Base-by-base conservation (phyloP, 2,329 filamentous ascomycete genomes). In the Colletotrichum siamense region DNA sequence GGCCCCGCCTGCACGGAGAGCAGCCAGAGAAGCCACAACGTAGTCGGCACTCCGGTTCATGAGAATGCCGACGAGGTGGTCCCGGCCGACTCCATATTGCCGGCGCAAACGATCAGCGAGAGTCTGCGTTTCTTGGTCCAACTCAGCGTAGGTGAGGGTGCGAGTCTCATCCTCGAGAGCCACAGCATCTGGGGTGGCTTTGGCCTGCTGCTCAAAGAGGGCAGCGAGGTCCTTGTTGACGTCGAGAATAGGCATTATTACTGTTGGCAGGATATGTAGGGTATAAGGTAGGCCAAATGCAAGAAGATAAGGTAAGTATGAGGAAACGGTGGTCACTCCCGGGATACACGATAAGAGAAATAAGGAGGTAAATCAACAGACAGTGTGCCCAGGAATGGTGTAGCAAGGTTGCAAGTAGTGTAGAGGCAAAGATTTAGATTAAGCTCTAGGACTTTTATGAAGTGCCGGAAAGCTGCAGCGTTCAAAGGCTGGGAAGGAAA, bases 31-130 rank as follows among this genome's bases (percentile, higher is more conserved):
- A 18, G 94, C 92, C 83, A 96, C 92, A 77, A 96, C 93, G 84
- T 96, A 95, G 84, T 95, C 91, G 65, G 94, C 94, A 82, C 94
- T 95, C 71, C 94, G 92, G 72, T 92, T 93, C 81, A 96, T 89
- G 69, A 96, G 89, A 57, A 96, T 92, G 69, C 95, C 95, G 36
- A 96, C 94, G 22, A 95, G 89, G 79, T 89, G 90, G 83, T 96
- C 94, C 75, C 94, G 92, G 73, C 91, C 90, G 71, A 96, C 94
- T 59, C 94, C 93, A 85, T 93, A 89, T 71, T 87, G 84, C 59
- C 92, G 93, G 62, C 92, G 93, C 67, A 96, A 90, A 62, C 90
- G 91, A 79, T 88, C 86, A 72, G 94, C 90, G 73, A 96, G 90
- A n/a, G 86, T 85, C 75, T 90, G 89, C 62, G 95, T 94, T 83